Evolutionary conservation across 148 eudicot species (phyloP), one percentile per base, ranked within the genome.

Genomic region (Silene uniflora): DNA sequence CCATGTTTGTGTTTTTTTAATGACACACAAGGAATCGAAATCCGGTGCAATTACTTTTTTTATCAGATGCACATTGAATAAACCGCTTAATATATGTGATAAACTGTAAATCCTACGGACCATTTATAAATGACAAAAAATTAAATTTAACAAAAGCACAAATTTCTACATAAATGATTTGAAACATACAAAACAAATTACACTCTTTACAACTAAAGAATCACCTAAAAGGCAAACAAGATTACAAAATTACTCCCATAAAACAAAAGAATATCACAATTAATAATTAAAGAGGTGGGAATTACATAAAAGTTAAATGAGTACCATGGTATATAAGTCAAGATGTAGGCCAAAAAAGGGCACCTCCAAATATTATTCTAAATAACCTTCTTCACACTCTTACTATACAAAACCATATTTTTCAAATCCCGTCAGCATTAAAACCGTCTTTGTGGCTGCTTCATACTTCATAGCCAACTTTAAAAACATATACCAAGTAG

Each of bases 401-500:
- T 39, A 74, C 69, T 58, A 39, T 13, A 67, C 67, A 75, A 3
- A 55, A 75, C 21, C 60, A 71, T 39, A 6, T 3, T 32, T 32
- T 32, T 32, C 4, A 32, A 32, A 32, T 32, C 35, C 35, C 35
- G 35, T 32, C 35, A 32, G 5, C 35, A 32, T 32, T 32, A 32
- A 32, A 32, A 32, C 35, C 35, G 35, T 3, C 35, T 32, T 3
- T 32, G 35, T 32, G 35, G 5, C 35, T 32, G 35, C 35, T 32
- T 32, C 35, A 39, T 39, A 39, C 44, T 39, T 39, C 44, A 6
- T 39, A 58, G 18, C 3, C 62, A 56, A 67, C 18, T 72, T 64
- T 72, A 81, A 76, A 73, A 72, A 76, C 73, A 75, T 7, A 39
- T 7, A 39, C 78, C 4, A 32, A 80, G 76, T 39, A 80, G 76